Base-by-base conservation (phyloP, 106 monocot genomes). In the Iris macrosiphon region DNA sequence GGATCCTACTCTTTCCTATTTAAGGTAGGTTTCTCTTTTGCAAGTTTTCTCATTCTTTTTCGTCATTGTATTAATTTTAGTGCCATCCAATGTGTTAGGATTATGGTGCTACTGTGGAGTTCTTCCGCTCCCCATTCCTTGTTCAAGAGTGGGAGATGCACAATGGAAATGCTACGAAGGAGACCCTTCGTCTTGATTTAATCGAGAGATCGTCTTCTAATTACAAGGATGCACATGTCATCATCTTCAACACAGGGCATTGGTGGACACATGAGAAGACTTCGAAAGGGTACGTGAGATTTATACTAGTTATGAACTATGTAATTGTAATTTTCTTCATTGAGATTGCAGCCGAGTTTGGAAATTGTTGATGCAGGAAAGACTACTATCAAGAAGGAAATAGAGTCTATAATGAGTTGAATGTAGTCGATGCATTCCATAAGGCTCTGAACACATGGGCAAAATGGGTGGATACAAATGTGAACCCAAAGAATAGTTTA, bases 211-310 rank as follows among this genome's bases (percentile, higher is more conserved):
- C 79, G 26, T 73, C 77, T 40, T 65, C 72, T 2, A 87, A 74
- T 41, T 93, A 93, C 54, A 93, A 77, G 56, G 65, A 87, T 72
- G 92, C 87, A 7, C 57, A 93, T 69, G 41, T 83, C 31, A 61
- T 93, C 12, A 55, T 93, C 31, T 93, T 93, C 70, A 93, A 93
- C 49, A 83, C 87, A 0, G 92, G 92, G 17, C 92, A 93, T 69
- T 87, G 92, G 92, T 93, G 92, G 92, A 87, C 92, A 52, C 92
- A 93, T 63, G 82, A 83, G 53, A 93, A 93, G 71, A 93, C 92
- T 16, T 68, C 87, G 6, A 79, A 77, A 77, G 92, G 87, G 86
- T 92, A 71, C 66, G 3, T 55, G 35, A 55, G 22, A 37, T 19
- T 15, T 55, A 6, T 38, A 35, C 15, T 49, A 4, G 27, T 4